Evolutionary conservation across 495 filamentous ascomycete species (phyloP).

Genomic region (Neurospora sp.): DNA sequence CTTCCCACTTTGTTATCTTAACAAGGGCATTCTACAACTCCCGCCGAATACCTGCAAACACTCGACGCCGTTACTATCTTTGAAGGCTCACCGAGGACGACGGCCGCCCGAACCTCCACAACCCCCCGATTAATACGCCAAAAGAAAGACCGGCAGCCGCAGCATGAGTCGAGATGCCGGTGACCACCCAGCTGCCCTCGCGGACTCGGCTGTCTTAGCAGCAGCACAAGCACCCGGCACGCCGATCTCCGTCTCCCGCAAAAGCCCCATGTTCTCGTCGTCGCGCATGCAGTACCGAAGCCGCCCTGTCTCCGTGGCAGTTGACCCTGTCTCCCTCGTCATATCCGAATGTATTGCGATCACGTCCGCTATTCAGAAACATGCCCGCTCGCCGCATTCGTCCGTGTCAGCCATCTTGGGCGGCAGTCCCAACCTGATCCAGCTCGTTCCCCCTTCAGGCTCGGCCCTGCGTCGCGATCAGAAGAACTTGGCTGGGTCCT

Average conservation of each 20-base stretch:
- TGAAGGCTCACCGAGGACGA: background rate
- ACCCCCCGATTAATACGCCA: background rate
- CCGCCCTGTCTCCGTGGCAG: slow-evolving; percentile 60
- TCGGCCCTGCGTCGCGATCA: slow-evolving; percentile 23
- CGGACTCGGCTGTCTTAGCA: slow-evolving; percentile 25
- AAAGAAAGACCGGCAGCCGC: slow-evolving; percentile 3
- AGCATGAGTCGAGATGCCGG: slow-evolving; percentile 37
- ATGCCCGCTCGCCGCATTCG: slow-evolving; percentile 91
- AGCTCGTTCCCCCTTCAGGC: slow-evolving; percentile 32
- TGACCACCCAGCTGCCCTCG: slow-evolving; percentile 18
- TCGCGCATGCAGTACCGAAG: slow-evolving; percentile 38
- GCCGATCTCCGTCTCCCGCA: slow-evolving; percentile 9
- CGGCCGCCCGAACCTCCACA: background rate
- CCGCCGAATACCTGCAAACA: background rate
- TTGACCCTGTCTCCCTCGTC: slow-evolving; percentile 89
- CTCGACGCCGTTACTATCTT: background rate
- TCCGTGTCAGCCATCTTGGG: slow-evolving; percentile 94
- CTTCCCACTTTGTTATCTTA: background rate
- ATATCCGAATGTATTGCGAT: slow-evolving; percentile 99
- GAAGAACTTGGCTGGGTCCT: slow-evolving; percentile 17
- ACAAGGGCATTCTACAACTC: background rate
- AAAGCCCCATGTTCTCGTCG: slow-evolving; percentile 15
- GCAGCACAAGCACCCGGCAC: slow-evolving; percentile 6
- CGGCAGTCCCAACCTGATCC: slow-evolving; percentile 50
- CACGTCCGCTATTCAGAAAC: slow-evolving; percentile 96